Evolutionary conservation across 2,329 filamentous ascomycete species (phyloP).

Genomic region (Cladosporium halotolerans): DNA sequence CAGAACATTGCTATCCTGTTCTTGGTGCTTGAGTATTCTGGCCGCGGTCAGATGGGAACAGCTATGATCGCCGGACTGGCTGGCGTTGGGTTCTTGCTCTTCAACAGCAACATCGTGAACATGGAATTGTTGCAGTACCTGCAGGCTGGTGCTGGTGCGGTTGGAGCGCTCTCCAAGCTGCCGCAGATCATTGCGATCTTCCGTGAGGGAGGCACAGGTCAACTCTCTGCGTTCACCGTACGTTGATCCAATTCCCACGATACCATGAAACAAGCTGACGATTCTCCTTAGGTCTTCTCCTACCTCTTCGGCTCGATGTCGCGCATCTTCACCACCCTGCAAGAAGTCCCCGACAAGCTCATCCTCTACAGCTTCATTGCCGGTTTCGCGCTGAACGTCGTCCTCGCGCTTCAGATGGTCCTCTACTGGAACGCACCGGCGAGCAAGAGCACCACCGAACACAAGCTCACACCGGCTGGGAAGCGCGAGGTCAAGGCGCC

Average conservation of each 20-base stretch:
- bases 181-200: conserved; percentile 89
- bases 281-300: conserved; percentile 74
- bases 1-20: conserved; percentile 89
- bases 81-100: conserved; percentile 62
- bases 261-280: conserved; percentile 12
- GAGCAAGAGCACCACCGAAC: conserved; percentile 32
- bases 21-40: conserved; percentile 77
- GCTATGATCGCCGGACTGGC: conserved; percentile 73
- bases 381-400: conserved; percentile 80
- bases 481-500: conserved; percentile 29
- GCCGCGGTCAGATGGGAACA: conserved; percentile 61
- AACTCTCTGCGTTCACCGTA: conserved; percentile 94
- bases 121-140: conserved; percentile 64
- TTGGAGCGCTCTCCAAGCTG: conserved; percentile 84
- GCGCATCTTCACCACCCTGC: conserved; percentile 93
- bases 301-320: conserved; percentile 89
- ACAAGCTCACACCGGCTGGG: conserved; percentile 35
- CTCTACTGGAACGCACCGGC: conserved; percentile 81
- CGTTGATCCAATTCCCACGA: conserved; percentile 34
- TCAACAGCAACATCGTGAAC: conserved; percentile 59
- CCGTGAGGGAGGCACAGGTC: conserved; percentile 79
- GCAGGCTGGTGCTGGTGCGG: conserved; percentile 74
- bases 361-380: conserved; percentile 93
- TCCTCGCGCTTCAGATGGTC: conserved; percentile 84
- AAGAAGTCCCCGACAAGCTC: conserved; percentile 93